phyloP scores from a whole-genome alignment of 129 eudicot species.

The Saussurea involucrata region DNA sequence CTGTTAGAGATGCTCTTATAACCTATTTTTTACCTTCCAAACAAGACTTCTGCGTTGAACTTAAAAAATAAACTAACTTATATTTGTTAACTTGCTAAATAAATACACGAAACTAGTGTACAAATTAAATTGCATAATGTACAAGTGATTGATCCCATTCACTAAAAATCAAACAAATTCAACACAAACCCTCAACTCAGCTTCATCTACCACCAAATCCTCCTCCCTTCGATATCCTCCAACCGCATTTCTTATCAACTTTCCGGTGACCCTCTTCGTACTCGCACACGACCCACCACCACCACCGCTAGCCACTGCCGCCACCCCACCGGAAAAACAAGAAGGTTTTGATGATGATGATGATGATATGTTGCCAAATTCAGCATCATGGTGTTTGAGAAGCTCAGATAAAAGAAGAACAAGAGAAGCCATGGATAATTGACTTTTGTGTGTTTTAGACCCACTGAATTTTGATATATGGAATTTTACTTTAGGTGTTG shows the following conservation, averaged over 20 bases:
- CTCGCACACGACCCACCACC: slow-evolving; percentile 35
- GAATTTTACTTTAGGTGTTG: neutral
- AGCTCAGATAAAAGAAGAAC: slow-evolving; percentile 68
- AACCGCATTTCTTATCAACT: slow-evolving; percentile 14
- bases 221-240: slow-evolving; percentile 23
- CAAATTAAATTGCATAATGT: neutral
- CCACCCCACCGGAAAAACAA: slow-evolving; percentile 16
- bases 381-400: slow-evolving; percentile 48
- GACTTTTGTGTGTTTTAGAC: neutral
- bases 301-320: slow-evolving; percentile 32
- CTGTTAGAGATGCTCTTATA: too few species aligned
- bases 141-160: neutral
- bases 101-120: neutral
- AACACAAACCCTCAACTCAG: slow-evolving; percentile 42
- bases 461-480: neutral
- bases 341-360: slow-evolving; percentile 20
- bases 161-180: slow-evolving; percentile 15
- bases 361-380: slow-evolving; percentile 15
- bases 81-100: too few species aligned
- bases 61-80: too few species aligned
- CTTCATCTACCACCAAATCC: slow-evolving; percentile 24
- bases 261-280: slow-evolving; percentile 20
- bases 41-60: too few species aligned
- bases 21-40: too few species aligned
- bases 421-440: slow-evolving; percentile 49